Evolutionary conservation across 805 yeast genomes (phyloP).

Genomic region (Hanseniaspora nectarophila): DNA sequence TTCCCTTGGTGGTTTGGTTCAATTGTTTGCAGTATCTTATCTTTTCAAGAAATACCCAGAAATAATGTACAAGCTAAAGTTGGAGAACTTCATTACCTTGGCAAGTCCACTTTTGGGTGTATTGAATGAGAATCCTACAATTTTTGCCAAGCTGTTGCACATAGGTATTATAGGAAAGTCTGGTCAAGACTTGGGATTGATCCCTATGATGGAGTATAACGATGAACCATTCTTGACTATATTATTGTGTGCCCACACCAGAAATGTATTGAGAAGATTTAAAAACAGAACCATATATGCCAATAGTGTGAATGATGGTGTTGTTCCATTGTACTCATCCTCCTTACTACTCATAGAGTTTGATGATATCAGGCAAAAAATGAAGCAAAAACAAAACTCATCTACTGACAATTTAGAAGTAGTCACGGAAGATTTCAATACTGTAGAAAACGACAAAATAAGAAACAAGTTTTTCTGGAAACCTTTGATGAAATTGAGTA

Average conservation of each 20-base stretch:
- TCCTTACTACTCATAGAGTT: conserved; percentile 59
- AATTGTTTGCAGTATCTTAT: conserved; percentile 67
- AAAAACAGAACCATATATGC: conserved; percentile 61
- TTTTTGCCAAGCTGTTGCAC: conserved; percentile 53
- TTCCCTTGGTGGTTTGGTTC: conserved; percentile 68
- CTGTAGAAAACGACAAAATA: neutral
- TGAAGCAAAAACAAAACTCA: conserved; percentile 21
- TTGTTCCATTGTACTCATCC: conserved; percentile 66
- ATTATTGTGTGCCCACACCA: conserved; percentile 59
- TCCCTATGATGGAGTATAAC: conserved; percentile 33
- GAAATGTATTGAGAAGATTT: conserved; percentile 44
- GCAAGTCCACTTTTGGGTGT: conserved; percentile 72
- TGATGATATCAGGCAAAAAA: conserved; percentile 31
- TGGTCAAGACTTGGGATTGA: conserved; percentile 63
- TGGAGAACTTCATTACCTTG: conserved; percentile 57
- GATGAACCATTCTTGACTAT: conserved; percentile 30
- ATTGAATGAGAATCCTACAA: conserved; percentile 65
- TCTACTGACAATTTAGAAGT: conserved; percentile 21
- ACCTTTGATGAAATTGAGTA: conserved; percentile 38
- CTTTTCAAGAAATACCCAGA: conserved; percentile 55
- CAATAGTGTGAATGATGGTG: conserved; percentile 66
- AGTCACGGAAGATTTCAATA: conserved; percentile 13
- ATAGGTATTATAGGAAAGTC: conserved; percentile 72
- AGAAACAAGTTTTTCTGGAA: conserved; percentile 23
- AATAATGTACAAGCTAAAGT: conserved; percentile 48